Evolutionary conservation across 2,329 filamentous ascomycete species (phyloP).

Genomic region (Tympanopsis confertula): DNA sequence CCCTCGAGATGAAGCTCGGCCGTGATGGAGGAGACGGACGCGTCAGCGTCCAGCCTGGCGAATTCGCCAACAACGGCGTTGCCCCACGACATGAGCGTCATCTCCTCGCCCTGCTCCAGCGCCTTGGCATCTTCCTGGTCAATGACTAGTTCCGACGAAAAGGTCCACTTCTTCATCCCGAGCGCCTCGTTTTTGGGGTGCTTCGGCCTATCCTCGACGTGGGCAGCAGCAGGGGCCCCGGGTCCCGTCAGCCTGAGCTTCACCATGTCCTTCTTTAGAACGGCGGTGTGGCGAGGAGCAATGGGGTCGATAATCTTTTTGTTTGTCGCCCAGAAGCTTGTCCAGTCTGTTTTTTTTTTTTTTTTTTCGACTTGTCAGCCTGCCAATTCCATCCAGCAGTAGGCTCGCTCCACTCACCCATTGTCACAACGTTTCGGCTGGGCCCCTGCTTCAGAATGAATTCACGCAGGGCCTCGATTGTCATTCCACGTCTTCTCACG

Average conservation of each 20-base stretch:
- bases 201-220: slow-evolving; percentile 67
- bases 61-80: slow-evolving; percentile 70
- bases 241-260: slow-evolving; percentile 57
- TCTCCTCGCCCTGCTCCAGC: slow-evolving; percentile 77
- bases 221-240: slow-evolving; percentile 37
- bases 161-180: slow-evolving; percentile 76
- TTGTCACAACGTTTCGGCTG: slow-evolving; percentile 70
- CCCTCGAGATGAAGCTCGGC: slow-evolving; percentile 80
- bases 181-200: slow-evolving; percentile 81
- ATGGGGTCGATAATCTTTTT: slow-evolving; percentile 75
- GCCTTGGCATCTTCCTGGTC: slow-evolving; percentile 77
- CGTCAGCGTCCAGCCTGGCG: slow-evolving; percentile 29
- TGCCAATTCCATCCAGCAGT: too few species aligned
- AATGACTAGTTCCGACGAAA: slow-evolving; percentile 63
- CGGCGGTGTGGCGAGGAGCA: slow-evolving; percentile 61
- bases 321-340: slow-evolving; percentile 61
- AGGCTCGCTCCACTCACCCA: too few species aligned
- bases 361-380: too few species aligned
- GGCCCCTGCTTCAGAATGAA: slow-evolving; percentile 80
- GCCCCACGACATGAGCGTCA: slow-evolving; percentile 95
- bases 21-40: slow-evolving; percentile 57
- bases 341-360: too few species aligned
- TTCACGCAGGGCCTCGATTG: slow-evolving; percentile 65
- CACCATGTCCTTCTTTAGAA: slow-evolving; percentile 61
- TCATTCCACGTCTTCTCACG: slow-evolving; percentile 68